Base-by-base conservation (phyloP, 345 rosid genomes). In the Citrus trifoliata region DNA sequence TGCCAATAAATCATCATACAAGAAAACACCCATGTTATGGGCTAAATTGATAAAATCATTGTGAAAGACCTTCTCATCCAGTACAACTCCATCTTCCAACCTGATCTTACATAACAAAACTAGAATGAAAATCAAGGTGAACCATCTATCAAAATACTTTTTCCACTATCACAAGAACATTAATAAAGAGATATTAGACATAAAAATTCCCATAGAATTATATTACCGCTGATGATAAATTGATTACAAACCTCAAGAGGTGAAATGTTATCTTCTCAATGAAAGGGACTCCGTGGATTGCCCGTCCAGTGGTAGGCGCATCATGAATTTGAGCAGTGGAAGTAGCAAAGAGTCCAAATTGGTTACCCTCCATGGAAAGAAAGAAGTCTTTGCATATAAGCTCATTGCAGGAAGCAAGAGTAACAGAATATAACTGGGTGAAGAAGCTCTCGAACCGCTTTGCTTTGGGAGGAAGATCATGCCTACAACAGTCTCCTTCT, bases 331-430 rank as follows among this genome's bases (percentile, higher is more conserved):
- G 99, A 38, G 94, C 83, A 18, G 99, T 90, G 48, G 97, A 91
- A 70, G 99, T 93, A 78, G 95, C 99, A 85, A 96, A 96, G 28
- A 96, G 78, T 53, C 97, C 99, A 24, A 93, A 93, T 61, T 90
- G 93, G 55, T 74, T 83, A 79, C 84, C 74, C 79, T 88, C 93
- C 83, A 88, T 40, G 84, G 91, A 94, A 24, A 96, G 90, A 76
- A 96, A 96, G 89, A 94, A 93, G 83, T 96, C 98, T 84, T 93
- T 94, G 81, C 93, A 94, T 79, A 94, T 91, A 70, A 85, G 88
- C 84, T 96, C 99, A 56, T 89, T 94, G 80, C 87, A 76, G 30
- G 97, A 91, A 78, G 95, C 95, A 81, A 94, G 99, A 18, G 94
- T 79, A 22, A 87, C 87, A 76, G 85, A 78, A 80, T 94, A 96